Evolutionary conservation across 352 stramenopile species (phyloP).

Genomic region (Phytophthora pseudosyringae): DNA sequence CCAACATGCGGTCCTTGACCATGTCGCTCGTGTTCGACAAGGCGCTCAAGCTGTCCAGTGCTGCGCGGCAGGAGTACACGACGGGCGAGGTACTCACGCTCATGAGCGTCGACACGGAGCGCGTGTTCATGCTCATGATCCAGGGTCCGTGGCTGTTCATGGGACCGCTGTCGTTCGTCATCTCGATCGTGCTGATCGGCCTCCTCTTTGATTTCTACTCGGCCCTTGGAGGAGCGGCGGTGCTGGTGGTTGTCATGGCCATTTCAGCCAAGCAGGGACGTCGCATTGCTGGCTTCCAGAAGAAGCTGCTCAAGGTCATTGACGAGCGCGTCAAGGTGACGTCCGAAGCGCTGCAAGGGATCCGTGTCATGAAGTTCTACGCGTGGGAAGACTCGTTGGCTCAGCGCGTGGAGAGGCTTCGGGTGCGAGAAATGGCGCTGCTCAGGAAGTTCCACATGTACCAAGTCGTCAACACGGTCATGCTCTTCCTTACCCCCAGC

Average conservation of each 20-base stretch:
- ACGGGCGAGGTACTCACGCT: constrained; percentile 50
- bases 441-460: constrained; percentile 45
- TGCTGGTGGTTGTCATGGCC: constrained; percentile 29
- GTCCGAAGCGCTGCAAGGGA: constrained; percentile 91
- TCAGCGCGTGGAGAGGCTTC: constrained; percentile 46
- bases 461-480: constrained; percentile 49
- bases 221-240: constrained; percentile 11
- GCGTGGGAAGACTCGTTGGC: constrained; percentile 68
- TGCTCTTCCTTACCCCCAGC: constrained; percentile 44
- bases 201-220: constrained; percentile 35
- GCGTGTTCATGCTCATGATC: constrained; percentile 41
- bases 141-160: constrained; percentile 38
- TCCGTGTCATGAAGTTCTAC: constrained; percentile 92
- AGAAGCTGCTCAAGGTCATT: constrained; percentile 45
- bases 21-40: constrained; percentile 57
- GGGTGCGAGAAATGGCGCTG: constrained; percentile 48
- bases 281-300: constrained; percentile 29
- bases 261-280: constrained; percentile 22
- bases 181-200: constrained; percentile 36
- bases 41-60: constrained; percentile 69
- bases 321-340: constrained; percentile 90
- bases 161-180: constrained; percentile 33
- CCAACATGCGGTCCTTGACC: constrained; percentile 47
- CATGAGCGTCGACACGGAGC: constrained; percentile 49
- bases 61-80: constrained; percentile 39